Evolutionary conservation across 768 basidiomycete species (phyloP).

Genomic region (Wakefieldia striispora): DNA sequence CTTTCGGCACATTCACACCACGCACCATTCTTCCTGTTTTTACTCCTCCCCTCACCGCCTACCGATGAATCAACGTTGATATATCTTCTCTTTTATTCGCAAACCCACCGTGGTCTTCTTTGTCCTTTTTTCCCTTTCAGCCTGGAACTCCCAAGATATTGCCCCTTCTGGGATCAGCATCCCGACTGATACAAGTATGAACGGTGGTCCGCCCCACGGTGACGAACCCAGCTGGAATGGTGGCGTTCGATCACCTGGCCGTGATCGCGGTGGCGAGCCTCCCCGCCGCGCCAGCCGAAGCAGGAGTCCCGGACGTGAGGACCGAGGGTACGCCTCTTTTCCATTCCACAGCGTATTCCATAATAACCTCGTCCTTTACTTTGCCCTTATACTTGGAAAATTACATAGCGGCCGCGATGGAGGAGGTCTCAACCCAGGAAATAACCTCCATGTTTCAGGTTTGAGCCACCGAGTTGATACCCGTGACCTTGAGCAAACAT

Average conservation of each 20-base stretch:
- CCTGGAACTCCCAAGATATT: conserved; percentile 84
- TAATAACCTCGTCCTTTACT: not conserved
- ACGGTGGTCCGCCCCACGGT: conserved; percentile 44
- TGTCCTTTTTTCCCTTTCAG: conserved; percentile 42
- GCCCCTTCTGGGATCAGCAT: conserved; percentile 75
- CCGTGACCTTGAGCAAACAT: conserved; percentile 83
- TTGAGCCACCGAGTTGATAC: conserved; percentile 67
- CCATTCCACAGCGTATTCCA: too few species aligned
- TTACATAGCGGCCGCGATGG: conserved; percentile 24
- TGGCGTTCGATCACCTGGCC: conserved; percentile 42
- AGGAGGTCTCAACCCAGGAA: conserved; percentile 55
- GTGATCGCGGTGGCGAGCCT: conserved; percentile 42
- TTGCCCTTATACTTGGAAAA: too few species aligned
- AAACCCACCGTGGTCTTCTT: conserved; percentile 9
- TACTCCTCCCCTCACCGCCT: conserved; percentile 25
- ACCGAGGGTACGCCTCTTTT: conserved; percentile 50
- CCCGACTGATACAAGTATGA: conserved; percentile 50
- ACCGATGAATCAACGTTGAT: conserved; percentile 43
- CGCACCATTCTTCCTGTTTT: conserved; percentile 14
- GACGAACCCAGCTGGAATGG: conserved; percentile 58
- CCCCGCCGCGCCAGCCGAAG: conserved; percentile 75
- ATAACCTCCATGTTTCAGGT: conserved; percentile 64
- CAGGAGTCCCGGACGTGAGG: conserved; percentile 65
- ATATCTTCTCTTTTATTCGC: conserved; percentile 35
- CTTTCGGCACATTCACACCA: conserved; percentile 7